These are phyloP conservation scores for Candida argentea DNA, from an alignment of 805 yeast genomes.

Conservation along the genomic window DNA sequence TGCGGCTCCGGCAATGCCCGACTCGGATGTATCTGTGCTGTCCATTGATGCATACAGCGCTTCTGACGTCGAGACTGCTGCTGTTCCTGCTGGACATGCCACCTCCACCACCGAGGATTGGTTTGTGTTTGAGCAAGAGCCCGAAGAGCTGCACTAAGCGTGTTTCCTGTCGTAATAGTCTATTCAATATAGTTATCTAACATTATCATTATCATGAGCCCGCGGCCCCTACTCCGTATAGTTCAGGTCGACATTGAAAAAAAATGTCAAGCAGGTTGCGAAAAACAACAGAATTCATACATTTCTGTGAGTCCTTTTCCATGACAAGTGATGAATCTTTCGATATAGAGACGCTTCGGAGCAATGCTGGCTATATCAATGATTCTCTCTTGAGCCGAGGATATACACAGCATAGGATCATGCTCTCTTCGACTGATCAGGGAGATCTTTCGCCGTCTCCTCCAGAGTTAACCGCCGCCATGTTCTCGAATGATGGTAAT, in stretches of 20 bases:
- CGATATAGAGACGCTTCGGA: conserved; percentile 22
- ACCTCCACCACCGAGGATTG: conserved; percentile 57
- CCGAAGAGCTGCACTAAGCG: conserved; percentile 43
- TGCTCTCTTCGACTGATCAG: conserved; percentile 28
- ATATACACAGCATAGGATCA: conserved; percentile 19
- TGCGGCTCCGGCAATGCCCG: conserved; percentile 65
- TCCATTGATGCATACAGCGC: conserved; percentile 61
- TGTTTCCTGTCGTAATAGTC: no score
- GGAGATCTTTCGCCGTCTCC: conserved; percentile 13
- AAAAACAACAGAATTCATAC: conserved; percentile 1
- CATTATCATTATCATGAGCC: no score
- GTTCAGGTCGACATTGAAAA: no score
- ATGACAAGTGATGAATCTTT: conserved; percentile 7
- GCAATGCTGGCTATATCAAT: conserved; percentile 29
- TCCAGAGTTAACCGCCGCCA: conserved; percentile 15
- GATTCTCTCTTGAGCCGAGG: conserved; percentile 25
- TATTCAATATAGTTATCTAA: no score
- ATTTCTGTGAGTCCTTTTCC: background rate
- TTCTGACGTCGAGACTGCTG: conserved; percentile 60
- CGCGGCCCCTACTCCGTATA: no score
- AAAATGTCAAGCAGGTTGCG: no score
- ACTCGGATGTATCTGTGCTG: conserved; percentile 58
- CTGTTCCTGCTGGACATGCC: conserved; percentile 20
- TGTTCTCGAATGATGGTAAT: conserved; percentile 24
- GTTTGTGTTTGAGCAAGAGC: conserved; percentile 67